Percentiles rank a stretch among this genome's conserved stretches.
Conservation (phyloP, 129 eudicot species). For the Arctium minus region DNA sequence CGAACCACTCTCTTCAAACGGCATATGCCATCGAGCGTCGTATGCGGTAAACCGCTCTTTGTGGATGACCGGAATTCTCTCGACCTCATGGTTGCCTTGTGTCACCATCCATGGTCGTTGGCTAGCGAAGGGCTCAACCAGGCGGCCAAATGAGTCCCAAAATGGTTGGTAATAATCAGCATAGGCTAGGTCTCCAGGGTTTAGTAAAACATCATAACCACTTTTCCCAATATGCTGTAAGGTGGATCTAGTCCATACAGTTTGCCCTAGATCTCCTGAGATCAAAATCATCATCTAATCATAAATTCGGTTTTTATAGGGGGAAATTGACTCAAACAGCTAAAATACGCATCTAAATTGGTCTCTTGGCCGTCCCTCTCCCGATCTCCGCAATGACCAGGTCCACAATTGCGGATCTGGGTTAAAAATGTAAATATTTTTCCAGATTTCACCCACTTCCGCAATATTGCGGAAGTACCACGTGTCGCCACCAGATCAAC, state of each 20-base stretch:
- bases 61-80: slow-evolving; percentile 47
- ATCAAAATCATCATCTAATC: neutral
- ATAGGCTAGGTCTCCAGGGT: slow-evolving; percentile 75
- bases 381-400: no score
- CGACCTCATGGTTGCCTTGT: slow-evolving; percentile 81
- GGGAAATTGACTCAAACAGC: no score
- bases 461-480: no score
- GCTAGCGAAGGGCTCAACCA: slow-evolving; percentile 69
- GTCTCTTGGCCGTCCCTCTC: no score
- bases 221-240: slow-evolving; percentile 48
- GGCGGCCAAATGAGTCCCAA: slow-evolving; percentile 72
- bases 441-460: no score
- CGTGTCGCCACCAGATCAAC: no score
- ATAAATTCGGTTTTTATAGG: no score
- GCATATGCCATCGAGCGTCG: slow-evolving; percentile 78
- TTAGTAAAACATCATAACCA: slow-evolving; percentile 54
- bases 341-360: no score
- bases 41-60: slow-evolving; percentile 43
- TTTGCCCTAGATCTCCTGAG: slow-evolving; percentile 81
- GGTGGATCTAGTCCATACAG: slow-evolving; percentile 65
- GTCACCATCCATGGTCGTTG: slow-evolving; percentile 91
- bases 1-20: slow-evolving; percentile 67
- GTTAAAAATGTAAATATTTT: no score
- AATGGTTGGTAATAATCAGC: slow-evolving; percentile 50
- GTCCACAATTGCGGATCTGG: no score